These are phyloP conservation scores for Atalantia buxifolia DNA, from an alignment of 345 rosid genomes.

Conservation along the genomic window DNA sequence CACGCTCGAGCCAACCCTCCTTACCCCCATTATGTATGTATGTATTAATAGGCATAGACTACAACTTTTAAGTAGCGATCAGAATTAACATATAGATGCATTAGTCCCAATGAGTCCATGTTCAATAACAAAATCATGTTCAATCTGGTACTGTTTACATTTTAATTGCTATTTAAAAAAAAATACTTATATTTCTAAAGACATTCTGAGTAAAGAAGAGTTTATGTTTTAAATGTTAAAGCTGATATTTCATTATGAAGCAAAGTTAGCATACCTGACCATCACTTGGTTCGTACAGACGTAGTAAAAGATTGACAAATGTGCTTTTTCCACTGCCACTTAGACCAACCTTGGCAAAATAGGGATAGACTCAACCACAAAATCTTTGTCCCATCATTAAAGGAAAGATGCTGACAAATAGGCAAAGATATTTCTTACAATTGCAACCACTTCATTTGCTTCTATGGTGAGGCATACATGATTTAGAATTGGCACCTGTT, in stretches of 20 bases:
- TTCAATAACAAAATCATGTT: no score
- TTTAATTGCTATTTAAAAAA: no score
- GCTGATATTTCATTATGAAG: background rate
- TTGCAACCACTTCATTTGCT: conserved; percentile 42
- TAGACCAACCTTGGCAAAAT: conserved; percentile 36
- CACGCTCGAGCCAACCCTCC: background rate
- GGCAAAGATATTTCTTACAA: conserved; percentile 29
- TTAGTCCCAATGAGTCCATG: no score
- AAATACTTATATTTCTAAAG: background rate
- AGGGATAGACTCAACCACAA: background rate
- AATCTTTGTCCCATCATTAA: conserved; percentile 2
- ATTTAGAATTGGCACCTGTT: conserved; percentile 36
- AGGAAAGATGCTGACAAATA: background rate
- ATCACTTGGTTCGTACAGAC: conserved; percentile 35
- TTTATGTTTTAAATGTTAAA: background rate
- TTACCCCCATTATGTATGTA: background rate
- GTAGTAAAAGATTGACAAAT: conserved; percentile 39
- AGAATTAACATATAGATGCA: no score
- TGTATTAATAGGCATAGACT: no score
- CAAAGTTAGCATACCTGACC: conserved; percentile 35
- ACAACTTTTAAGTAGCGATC: no score
- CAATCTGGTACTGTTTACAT: no score
- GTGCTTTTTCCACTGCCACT: conserved; percentile 56
- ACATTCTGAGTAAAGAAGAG: background rate
- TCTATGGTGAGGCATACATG: conserved; percentile 29